These are phyloP conservation scores for Zygnema circumcarinatum DNA, from an alignment of 139 green algal genomes.

Conservation along the genomic window DNA sequence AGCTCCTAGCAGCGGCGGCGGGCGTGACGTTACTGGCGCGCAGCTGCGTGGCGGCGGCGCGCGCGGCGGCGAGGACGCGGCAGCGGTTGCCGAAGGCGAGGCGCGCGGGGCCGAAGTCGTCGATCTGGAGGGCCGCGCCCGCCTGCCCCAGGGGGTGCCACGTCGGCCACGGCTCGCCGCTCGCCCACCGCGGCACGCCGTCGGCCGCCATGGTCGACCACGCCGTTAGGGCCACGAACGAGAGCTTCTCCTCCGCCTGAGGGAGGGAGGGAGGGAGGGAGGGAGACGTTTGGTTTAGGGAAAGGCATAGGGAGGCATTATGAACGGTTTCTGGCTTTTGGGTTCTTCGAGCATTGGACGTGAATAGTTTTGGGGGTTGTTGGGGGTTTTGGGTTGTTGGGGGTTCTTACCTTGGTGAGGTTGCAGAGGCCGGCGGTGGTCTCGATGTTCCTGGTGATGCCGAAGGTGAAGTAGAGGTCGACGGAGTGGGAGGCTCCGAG, in stretches of 20 bases:
- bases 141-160: background rate
- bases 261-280: no score
- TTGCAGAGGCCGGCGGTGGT: background rate
- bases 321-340: no score
- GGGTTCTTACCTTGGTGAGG: background rate
- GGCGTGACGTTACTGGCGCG: no score
- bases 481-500: background rate
- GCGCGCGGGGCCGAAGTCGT: background rate
- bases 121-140: background rate
- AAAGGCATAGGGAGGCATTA: no score
- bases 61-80: background rate
- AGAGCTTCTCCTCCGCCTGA: background rate
- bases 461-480: background rate
- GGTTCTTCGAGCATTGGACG: no score
- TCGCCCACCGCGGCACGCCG: background rate
- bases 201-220: background rate
- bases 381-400: no score
- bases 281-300: no score
- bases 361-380: no score
- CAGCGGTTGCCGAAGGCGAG: background rate
- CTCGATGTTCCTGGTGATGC: background rate
- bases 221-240: background rate
- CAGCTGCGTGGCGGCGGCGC: no score
- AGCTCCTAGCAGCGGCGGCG: no score
- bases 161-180: background rate